Conservation (phyloP, 306 rosid species). For the Inga leiocalycina region DNA sequence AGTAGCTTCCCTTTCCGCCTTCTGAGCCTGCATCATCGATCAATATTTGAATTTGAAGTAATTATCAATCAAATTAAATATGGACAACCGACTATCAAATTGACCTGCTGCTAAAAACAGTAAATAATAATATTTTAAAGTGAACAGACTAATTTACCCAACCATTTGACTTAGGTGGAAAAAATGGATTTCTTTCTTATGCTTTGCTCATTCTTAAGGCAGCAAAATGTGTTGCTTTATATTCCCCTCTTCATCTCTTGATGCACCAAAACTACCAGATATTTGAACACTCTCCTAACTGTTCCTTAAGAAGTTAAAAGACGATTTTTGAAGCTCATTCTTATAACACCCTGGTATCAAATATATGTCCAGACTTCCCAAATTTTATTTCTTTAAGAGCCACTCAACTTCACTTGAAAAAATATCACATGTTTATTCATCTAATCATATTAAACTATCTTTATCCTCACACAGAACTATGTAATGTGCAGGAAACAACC, state of each 20-base stretch:
- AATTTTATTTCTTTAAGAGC: neutral
- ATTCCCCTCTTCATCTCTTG: neutral
- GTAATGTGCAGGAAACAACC: neutral
- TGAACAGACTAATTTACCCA: no score
- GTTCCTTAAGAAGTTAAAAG: neutral
- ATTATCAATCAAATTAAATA: neutral
- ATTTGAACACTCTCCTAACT: neutral
- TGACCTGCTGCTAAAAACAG: neutral
- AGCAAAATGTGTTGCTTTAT: neutral
- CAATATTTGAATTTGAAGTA: neutral
- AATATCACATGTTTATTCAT: neutral
- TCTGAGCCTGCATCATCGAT: conserved; percentile 61
- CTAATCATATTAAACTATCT: neutral
- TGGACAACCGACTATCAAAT: neutral
- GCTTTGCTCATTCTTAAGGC: neutral
- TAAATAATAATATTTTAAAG: no score
- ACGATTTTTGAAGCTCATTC: neutral
- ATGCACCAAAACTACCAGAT: neutral
- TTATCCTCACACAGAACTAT: neutral
- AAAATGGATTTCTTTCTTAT: neutral
- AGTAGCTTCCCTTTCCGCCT: conserved; percentile 69
- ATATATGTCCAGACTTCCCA: neutral
- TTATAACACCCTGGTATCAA: neutral
- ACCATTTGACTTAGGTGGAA: no score
- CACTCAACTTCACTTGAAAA: neutral